phyloP scores from a whole-genome alignment of 192 early-diverging fungal species.

The Podochytrium sp. region DNA sequence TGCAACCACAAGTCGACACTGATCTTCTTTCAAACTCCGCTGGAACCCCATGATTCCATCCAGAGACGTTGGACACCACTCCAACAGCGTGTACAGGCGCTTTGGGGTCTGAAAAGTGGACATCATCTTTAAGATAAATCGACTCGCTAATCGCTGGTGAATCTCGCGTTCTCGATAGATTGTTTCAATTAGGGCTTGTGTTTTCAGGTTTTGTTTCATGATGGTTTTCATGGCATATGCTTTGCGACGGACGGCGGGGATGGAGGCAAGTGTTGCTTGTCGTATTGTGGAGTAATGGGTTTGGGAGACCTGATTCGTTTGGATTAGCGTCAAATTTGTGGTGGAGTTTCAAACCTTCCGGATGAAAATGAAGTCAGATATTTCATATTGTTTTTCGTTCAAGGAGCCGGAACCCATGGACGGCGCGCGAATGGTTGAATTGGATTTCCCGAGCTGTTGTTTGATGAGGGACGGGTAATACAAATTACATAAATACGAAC shows the following conservation, averaged over 20 bases:
- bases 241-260: conserved; percentile 21
- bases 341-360: conserved; percentile 3
- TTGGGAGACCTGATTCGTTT: neutral
- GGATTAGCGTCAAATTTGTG: neutral
- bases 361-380: conserved; percentile 26
- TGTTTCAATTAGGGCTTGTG: conserved; percentile 3
- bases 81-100: conserved; percentile 16
- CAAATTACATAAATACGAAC: too few relatives aligned
- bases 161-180: conserved; percentile 19
- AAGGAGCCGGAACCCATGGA: neutral
- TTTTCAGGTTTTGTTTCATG: neutral
- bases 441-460: too few relatives aligned
- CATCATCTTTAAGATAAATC: conserved; percentile 10
- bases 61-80: conserved; percentile 23
- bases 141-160: neutral
- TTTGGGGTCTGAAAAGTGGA: conserved; percentile 20
- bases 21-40: conserved; percentile 18
- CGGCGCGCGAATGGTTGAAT: neutral
- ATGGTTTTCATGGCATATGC: conserved; percentile 16
- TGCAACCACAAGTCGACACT: conserved; percentile 54
- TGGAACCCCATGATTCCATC: conserved; percentile 20
- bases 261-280: conserved; percentile 18
- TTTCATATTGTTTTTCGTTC: conserved; percentile 13
- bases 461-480: too few relatives aligned
- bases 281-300: neutral